phyloP scores from a whole-genome alignment of 2,329 filamentous ascomycete species.

The Scedosporium aurantiacum region DNA sequence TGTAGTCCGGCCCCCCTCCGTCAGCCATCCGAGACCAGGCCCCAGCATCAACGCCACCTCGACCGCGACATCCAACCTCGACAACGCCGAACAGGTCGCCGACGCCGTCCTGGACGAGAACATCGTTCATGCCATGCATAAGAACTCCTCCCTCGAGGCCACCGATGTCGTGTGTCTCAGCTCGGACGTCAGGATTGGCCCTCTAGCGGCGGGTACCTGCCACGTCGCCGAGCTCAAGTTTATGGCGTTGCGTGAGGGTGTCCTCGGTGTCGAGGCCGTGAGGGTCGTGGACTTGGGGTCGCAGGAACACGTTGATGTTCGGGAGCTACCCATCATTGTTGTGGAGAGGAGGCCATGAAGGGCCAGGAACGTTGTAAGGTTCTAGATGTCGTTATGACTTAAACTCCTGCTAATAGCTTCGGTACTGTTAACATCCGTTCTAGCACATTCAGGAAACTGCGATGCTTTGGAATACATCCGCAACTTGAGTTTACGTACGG shows the following conservation, averaged over 20 bases:
- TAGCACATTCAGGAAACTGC: too few relatives aligned
- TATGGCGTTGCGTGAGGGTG: slow-evolving; percentile 53
- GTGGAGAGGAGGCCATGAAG: slow-evolving; percentile 23
- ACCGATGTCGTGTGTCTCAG: slow-evolving; percentile 65
- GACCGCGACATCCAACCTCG: slow-evolving; percentile 17
- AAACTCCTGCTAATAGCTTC: not conserved
- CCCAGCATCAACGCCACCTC: slow-evolving; percentile 8
- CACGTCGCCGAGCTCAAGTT: slow-evolving; percentile 66
- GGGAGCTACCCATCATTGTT: slow-evolving; percentile 60
- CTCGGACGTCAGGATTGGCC: slow-evolving; percentile 62
- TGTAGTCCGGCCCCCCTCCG: slow-evolving; percentile 41
- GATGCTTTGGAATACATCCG: too few relatives aligned
- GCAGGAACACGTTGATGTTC: slow-evolving; percentile 67
- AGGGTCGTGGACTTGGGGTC: slow-evolving; percentile 62
- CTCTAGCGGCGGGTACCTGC: slow-evolving; percentile 59
- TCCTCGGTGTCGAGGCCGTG: slow-evolving; percentile 61
- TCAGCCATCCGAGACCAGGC: slow-evolving; percentile 19
- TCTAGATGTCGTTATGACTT: not conserved
- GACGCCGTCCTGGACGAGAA: slow-evolving; percentile 63
- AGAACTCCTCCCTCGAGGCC: slow-evolving; percentile 49
- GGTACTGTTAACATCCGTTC: too few relatives aligned
- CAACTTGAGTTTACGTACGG: too few relatives aligned
- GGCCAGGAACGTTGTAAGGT: not conserved
- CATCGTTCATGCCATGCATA: slow-evolving; percentile 60
- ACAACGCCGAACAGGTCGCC: slow-evolving; percentile 34